A percentile compares a stretch with the other conserved stretches of the same genome.
phyloP scores from a whole-genome alignment of 225 moss, liverwort and hornwort genomes.

The Pleurozium schreberi region DNA sequence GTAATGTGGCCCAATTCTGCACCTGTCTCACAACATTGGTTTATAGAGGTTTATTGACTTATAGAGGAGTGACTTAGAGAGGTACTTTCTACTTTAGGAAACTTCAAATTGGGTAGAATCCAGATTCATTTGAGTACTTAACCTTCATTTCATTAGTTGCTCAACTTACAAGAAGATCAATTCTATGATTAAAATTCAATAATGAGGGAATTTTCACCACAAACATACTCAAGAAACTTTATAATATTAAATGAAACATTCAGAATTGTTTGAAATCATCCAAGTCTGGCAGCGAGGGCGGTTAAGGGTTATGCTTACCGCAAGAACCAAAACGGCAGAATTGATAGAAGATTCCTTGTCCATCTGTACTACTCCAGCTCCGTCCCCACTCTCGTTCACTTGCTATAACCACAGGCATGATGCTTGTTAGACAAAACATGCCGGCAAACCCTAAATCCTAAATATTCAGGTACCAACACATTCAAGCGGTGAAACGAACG shows the following conservation, averaged over 20 bases:
- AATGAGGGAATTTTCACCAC: not conserved
- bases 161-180: not conserved
- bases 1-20: too few species aligned
- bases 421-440: not conserved
- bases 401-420: not conserved
- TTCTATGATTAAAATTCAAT: not conserved
- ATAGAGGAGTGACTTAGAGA: too few species aligned
- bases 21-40: too few species aligned
- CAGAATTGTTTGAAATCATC: not conserved
- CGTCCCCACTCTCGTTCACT: not conserved
- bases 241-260: rapidly evolving
- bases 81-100: not conserved
- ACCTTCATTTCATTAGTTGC: not conserved
- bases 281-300: not conserved
- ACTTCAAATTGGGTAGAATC: too few species aligned
- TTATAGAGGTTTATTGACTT: too few species aligned
- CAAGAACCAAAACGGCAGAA: not conserved
- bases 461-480: not conserved
- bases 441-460: not conserved
- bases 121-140: too few species aligned
- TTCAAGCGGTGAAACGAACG: not conserved
- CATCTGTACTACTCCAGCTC: not conserved
- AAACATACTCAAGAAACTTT: not conserved
- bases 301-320: not conserved
- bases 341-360: not conserved